Evolutionary conservation across 148 eudicot species (phyloP).

Genomic region (Nepenthes gracilis): DNA sequence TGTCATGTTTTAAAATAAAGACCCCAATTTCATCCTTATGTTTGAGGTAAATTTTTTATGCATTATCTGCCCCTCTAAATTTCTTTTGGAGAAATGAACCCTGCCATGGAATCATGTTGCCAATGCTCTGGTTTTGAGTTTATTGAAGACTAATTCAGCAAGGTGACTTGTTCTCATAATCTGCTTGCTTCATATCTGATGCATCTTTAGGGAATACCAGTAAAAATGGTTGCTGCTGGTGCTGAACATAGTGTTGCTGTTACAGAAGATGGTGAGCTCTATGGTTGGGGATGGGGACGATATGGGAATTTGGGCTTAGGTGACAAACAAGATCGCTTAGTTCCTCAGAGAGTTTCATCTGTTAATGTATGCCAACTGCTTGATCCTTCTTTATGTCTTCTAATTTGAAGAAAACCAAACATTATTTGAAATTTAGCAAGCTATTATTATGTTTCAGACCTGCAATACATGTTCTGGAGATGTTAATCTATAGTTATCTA

Average conservation of each 20-base stretch:
- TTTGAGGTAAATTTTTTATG: background rate
- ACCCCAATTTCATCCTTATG: background rate
- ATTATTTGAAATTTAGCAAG: too few species aligned
- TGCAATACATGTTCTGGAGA: too few species aligned
- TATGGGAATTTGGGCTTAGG: slow-evolving; percentile 99
- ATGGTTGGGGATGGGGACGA: slow-evolving; percentile 99
- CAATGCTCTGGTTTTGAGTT: background rate
- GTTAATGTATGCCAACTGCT: slow-evolving; percentile 38
- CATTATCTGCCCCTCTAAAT: background rate
- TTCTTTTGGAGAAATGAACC: background rate
- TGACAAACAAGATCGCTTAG: slow-evolving; percentile 74
- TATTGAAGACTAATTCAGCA: background rate
- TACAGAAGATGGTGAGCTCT: slow-evolving; percentile 84
- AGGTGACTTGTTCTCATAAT: background rate
- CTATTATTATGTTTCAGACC: too few species aligned
- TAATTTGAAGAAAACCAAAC: background rate
- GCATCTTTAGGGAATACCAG: slow-evolving; percentile 48
- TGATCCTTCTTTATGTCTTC: slow-evolving; percentile 1
- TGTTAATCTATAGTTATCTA: too few species aligned
- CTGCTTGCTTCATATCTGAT: background rate
- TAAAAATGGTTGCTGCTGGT: slow-evolving; percentile 99
- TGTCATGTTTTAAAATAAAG: background rate
- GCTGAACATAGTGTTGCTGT: slow-evolving; percentile 98
- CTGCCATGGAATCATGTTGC: background rate
- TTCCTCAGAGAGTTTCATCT: slow-evolving; percentile 64